phyloP scores from a whole-genome alignment of 192 early-diverging fungal species.

The Mortierella hygrophila region DNA sequence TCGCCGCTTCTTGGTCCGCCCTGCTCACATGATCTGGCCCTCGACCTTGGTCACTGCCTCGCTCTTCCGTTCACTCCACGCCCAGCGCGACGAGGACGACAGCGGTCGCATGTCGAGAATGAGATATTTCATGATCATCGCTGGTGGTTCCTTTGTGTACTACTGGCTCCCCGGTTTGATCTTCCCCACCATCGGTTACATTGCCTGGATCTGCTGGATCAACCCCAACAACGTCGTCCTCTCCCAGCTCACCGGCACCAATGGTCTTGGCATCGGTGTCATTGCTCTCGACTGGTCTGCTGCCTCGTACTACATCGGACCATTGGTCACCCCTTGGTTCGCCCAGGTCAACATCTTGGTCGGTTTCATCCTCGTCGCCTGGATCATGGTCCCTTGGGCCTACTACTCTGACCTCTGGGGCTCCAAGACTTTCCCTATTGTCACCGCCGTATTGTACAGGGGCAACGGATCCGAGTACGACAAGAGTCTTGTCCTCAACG shows the following conservation, averaged over 20 bases:
- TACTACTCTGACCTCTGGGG: slow-evolving; percentile 63
- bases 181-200: slow-evolving; percentile 57
- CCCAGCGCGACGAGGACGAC: slow-evolving; percentile 24
- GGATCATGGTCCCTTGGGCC: slow-evolving; percentile 61
- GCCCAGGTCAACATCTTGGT: slow-evolving; percentile 60
- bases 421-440: slow-evolving; percentile 49
- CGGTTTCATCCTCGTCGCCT: slow-evolving; percentile 62
- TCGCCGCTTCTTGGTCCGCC: slow-evolving; percentile 77
- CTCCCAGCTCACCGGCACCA: slow-evolving; percentile 54
- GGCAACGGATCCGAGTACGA: slow-evolving; percentile 41
- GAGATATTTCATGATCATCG: slow-evolving; percentile 68
- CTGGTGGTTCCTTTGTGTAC: slow-evolving; percentile 63
- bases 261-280: slow-evolving; percentile 64
- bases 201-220: slow-evolving; percentile 64
- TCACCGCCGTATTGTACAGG: slow-evolving; percentile 42
- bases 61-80: slow-evolving; percentile 80
- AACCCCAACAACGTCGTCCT: slow-evolving; percentile 48
- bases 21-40: slow-evolving; percentile 90
- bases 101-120: slow-evolving; percentile 51
- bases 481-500: slow-evolving; percentile 36
- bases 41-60: slow-evolving; percentile 77
- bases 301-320: slow-evolving; percentile 53
- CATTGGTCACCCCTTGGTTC: slow-evolving; percentile 57
- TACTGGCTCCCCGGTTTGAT: slow-evolving; percentile 67
- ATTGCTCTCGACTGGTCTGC: slow-evolving; percentile 73